Base-by-base conservation (phyloP, 306 rosid genomes). In the Castanopsis chinensis region DNA sequence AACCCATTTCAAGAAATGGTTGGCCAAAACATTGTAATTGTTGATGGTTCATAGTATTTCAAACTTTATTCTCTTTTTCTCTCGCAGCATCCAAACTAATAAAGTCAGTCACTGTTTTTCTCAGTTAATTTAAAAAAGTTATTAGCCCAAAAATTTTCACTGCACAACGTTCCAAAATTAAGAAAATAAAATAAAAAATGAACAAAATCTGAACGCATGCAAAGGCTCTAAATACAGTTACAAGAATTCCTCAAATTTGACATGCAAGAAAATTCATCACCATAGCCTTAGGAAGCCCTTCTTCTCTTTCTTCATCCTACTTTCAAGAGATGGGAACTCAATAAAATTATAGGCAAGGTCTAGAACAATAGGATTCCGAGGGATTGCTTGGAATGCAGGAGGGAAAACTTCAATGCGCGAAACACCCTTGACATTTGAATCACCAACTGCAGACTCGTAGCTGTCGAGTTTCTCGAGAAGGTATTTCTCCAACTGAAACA, bases 271-370 rank as follows among this genome's bases (percentile, higher is more conserved):
- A 61, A 60, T 65, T 87, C 85, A 85, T 61, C 89, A 64, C 91
- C 91, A 88, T 72, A 88, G 81, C 84, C 91, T 88, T 10, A 88
- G 77, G 64, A 88, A 81, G 60, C 89, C 91, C 83, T 82, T 88
- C 64, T 80, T 81, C 78, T 88, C 91, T 80, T 88, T 88, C 89
- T 79, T 88, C 91, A 88, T 74, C 85, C 91, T 79, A 52, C 76
- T 82, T 53, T 74, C 86, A 41, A 88, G 89, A 41, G 89, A 88
- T 49, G 91, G 89, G 85, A 88, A 88, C 20, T 85, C 91, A 5
- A 88, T 88, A 53, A 76, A 87, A 74, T 88, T 86, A 54, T 72
- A 88, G 67, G 91, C 88, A 49, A 88, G 81, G 74, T 85, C 91
- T 43, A 88, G 84, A 49, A 88, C 89, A 18, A 88, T 85, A 2